A percentile compares a stretch with the other conserved stretches of the same genome.
phyloP scores from a whole-genome alignment of 805 yeast species.

The Lachancea sp. region DNA sequence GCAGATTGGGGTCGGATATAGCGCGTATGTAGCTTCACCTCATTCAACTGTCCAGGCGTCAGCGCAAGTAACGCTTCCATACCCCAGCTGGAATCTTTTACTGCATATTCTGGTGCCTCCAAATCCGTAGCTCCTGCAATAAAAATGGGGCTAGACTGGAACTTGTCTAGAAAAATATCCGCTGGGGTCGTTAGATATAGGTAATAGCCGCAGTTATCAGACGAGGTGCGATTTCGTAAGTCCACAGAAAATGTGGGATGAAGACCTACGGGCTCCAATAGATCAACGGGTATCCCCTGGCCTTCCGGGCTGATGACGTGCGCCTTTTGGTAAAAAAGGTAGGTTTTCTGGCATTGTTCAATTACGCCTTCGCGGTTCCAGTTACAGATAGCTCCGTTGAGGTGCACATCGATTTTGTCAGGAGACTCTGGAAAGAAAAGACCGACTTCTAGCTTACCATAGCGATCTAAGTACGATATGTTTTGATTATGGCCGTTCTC shows the following conservation, averaged over 20 bases:
- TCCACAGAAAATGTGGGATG: slow-evolving; percentile 33
- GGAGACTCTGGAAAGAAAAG: slow-evolving; percentile 23
- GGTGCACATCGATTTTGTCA: slow-evolving; percentile 19
- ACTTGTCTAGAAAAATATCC: slow-evolving; percentile 47
- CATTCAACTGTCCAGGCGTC: slow-evolving; percentile 20
- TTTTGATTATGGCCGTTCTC: slow-evolving; percentile 5
- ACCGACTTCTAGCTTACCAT: slow-evolving; percentile 24
- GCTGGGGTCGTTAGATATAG: slow-evolving; percentile 40
- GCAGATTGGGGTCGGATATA: slow-evolving; percentile 38
- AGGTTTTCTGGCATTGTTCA: slow-evolving; percentile 27
- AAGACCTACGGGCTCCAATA: slow-evolving; percentile 32
- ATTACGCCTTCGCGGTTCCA: slow-evolving; percentile 17
- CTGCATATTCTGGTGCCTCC: slow-evolving; percentile 47
- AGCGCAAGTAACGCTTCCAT: slow-evolving; percentile 39
- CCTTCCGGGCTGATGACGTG: slow-evolving; percentile 10
- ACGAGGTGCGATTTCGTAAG: slow-evolving; percentile 4
- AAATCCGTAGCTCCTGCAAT: slow-evolving; percentile 52
- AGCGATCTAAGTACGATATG: slow-evolving; percentile 3
- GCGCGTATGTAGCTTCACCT: slow-evolving; percentile 46
- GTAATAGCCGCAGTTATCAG: slow-evolving; percentile 38
- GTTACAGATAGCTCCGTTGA: slow-evolving; percentile 27
- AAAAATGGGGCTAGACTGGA: slow-evolving; percentile 41
- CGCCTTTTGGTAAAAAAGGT: slow-evolving; percentile 18
- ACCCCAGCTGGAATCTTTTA: slow-evolving; percentile 36
- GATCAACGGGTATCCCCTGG: slow-evolving; percentile 8